Percentiles rank a stretch among this genome's conserved stretches.
phyloP scores from a whole-genome alignment of 2,329 filamentous ascomycete species.

The Camillea tinctor region DNA sequence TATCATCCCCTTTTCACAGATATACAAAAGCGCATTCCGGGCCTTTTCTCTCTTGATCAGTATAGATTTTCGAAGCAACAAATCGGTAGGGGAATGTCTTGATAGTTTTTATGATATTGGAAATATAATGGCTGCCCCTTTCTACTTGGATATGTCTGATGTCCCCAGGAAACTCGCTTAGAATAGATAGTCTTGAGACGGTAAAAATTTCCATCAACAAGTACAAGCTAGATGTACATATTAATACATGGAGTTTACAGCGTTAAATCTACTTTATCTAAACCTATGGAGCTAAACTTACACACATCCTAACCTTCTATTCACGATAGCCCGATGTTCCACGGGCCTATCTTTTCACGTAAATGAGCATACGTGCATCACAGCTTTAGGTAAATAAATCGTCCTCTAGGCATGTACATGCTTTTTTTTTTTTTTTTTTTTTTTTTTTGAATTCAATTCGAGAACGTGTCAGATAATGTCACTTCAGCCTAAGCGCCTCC shows the following conservation, averaged over 20 bases:
- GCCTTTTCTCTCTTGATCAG: too few relatives aligned
- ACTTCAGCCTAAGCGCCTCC: too few relatives aligned
- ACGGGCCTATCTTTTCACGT: too few relatives aligned
- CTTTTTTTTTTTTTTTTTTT: too few relatives aligned
- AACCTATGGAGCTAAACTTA: neutral
- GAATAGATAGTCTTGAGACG: neutral
- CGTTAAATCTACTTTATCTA: neutral
- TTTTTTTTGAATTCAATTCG: too few relatives aligned
- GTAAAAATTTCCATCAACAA: neutral
- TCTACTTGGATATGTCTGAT: neutral
- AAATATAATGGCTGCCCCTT: neutral
- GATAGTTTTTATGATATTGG: neutral
- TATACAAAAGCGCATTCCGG: too few relatives aligned
- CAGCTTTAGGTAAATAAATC: neutral
- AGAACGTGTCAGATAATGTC: too few relatives aligned
- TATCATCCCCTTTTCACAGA: neutral
- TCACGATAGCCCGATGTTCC: too few relatives aligned
- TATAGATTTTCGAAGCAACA: too few relatives aligned
- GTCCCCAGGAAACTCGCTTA: neutral
- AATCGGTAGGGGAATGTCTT: neutral
- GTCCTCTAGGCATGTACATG: neutral
- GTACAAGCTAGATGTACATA: neutral
- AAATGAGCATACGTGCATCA: too few relatives aligned
- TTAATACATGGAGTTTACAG: neutral
- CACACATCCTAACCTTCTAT: neutral